phyloP scores from a whole-genome alignment of 139 green algal genomes.

The Micractinium sp. region DNA sequence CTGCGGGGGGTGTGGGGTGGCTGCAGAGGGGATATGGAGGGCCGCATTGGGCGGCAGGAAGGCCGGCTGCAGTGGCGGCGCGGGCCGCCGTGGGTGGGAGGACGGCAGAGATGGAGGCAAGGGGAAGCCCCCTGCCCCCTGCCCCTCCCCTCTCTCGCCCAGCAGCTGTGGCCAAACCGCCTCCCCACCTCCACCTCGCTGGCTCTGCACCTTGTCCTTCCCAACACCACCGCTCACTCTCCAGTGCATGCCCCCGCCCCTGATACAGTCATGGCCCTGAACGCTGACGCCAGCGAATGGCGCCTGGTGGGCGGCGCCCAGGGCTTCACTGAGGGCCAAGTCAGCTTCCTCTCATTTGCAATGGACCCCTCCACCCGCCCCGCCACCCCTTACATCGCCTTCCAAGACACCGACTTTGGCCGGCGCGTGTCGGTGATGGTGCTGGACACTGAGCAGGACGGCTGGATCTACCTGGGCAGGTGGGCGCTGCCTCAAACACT shows the following conservation, averaged over 20 bases:
- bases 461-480: not conserved
- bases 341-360: not conserved
- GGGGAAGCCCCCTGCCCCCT: too few relatives aligned
- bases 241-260: not conserved
- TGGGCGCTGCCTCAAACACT: too few relatives aligned
- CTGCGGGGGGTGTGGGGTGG: too few relatives aligned
- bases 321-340: not conserved
- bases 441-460: not conserved
- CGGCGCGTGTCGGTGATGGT: not conserved
- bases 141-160: too few relatives aligned
- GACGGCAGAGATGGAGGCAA: too few relatives aligned
- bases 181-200: not conserved
- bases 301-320: not conserved
- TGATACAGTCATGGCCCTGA: not conserved
- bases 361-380: not conserved
- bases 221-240: not conserved
- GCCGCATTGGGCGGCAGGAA: not conserved
- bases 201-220: too few relatives aligned
- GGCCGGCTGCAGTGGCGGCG: too few relatives aligned
- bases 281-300: not conserved
- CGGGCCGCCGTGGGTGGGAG: too few relatives aligned
- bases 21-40: not conserved
- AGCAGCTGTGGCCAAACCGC: too few relatives aligned
- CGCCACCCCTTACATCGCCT: not conserved
- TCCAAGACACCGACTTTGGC: not conserved